Base-by-base conservation (phyloP, 2,329 filamentous ascomycete species). In the Dactylonectria estremocensis region DNA sequence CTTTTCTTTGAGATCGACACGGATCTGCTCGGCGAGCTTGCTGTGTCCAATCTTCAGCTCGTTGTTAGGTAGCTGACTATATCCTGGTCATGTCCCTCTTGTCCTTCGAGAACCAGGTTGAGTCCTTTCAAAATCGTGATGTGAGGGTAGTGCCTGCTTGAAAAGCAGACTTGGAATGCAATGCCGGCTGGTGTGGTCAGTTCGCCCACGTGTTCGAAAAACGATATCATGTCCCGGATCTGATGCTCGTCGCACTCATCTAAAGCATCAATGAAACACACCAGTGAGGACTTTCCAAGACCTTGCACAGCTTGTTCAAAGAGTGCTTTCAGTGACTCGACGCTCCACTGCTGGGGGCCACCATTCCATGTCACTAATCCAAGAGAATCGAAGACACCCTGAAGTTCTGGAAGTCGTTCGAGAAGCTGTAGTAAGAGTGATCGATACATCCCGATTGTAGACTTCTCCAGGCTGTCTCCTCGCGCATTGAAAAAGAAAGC, bases 401-500 rank as follows among this genome's bases (percentile, higher is more conserved):
- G 80, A 3, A 85, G 73, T 0, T 80, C 73, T 1, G 79, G 75
- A 3, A 76, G 45, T 4, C 72, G 66, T 0, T 79, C 45, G 0
- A 89, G 75, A 2, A 89, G 74, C 63, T 89, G 85, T 3, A 77
- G 69, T 0, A 89, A 66, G 6, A 89, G 69, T 0, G 85, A 85
- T 7, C 85, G 82, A 69, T 88, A 88, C 73, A 89, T 80, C 3
- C 88, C 87, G 0, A 77, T 18, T 0, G 79, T 79, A 0, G 85
- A 82, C 67, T 80, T 86, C 64, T 88, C 84, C 9, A 86, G 72
- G 5, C 75, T 35, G 0, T 77, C 75, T 0, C 84, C 85, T 61
- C 83, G 75, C 0, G 84, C 84, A 61, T 86, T 83, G 78, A 87
- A 87, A 74, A 87, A 88, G 74, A 86, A 87, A 0, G 80, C 82